phyloP scores from a whole-genome alignment of 2,329 filamentous ascomycete species.

The Penicillium sp. region DNA sequence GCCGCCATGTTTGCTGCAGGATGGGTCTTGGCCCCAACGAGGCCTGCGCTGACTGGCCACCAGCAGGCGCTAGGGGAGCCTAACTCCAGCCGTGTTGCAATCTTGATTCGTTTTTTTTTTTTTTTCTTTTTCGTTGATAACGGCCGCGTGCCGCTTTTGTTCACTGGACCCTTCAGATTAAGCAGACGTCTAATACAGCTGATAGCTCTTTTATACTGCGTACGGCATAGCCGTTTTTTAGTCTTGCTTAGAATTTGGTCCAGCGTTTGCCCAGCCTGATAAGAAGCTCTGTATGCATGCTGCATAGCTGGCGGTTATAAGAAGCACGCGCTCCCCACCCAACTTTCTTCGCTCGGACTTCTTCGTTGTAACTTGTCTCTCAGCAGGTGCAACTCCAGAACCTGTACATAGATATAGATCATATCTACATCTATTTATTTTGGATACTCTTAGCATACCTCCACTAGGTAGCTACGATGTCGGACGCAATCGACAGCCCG shows the following conservation, averaged over 20 bases:
- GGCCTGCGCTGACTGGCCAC: background rate
- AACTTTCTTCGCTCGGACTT: no score
- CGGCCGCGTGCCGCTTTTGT: background rate
- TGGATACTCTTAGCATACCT: no score
- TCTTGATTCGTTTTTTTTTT: background rate
- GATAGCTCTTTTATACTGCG: background rate
- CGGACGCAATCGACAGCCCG: conserved; percentile 14
- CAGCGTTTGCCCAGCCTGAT: background rate
- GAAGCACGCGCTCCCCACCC: background rate
- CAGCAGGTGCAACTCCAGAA: no score
- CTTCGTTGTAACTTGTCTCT: no score
- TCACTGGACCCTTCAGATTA: background rate
- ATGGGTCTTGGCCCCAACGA: background rate
- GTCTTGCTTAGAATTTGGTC: no score
- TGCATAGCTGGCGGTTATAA: background rate
- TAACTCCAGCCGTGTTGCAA: background rate
- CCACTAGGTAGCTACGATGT: conserved; percentile 5
- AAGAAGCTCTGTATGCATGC: no score
- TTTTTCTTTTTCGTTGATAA: background rate
- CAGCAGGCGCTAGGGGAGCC: background rate
- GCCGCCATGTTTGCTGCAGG: background rate
- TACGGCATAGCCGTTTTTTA: no score
- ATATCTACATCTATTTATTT: no score
- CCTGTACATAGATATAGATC: no score
- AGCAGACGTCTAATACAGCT: background rate